phyloP scores from a whole-genome alignment of 176 grass and related monocot species.

The Typha latifolia region DNA sequence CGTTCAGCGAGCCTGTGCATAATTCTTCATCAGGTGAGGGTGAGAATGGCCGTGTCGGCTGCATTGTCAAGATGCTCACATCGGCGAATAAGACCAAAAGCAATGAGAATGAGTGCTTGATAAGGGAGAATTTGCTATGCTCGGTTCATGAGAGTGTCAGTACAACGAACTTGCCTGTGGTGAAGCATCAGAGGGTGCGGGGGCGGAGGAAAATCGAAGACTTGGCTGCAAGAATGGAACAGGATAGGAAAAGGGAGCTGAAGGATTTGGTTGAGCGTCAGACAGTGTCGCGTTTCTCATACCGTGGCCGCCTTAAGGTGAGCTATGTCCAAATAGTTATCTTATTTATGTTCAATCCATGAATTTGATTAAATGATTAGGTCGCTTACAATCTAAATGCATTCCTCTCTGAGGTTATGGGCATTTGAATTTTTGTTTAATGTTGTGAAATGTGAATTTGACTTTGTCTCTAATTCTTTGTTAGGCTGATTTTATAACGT shows the following conservation, averaged over 20 bases:
- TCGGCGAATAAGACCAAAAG: background rate
- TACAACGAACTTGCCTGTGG: background rate
- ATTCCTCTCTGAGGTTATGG: too few species aligned
- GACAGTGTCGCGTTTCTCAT: slow-evolving; percentile 48
- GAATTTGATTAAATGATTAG: too few species aligned
- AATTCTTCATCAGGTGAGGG: background rate
- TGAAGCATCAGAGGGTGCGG: slow-evolving; percentile 39
- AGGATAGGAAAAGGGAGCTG: slow-evolving; percentile 58
- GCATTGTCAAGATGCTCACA: slow-evolving; percentile 47
- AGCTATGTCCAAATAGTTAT: background rate
- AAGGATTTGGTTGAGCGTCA: slow-evolving; percentile 38
- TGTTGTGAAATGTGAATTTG: too few species aligned
- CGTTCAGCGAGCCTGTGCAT: background rate
- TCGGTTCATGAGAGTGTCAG: slow-evolving; percentile 4
- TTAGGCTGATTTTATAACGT: too few species aligned
- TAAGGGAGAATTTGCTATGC: slow-evolving; percentile 1
- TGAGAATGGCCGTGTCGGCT: slow-evolving; percentile 25
- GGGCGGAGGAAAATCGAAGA: slow-evolving; percentile 60
- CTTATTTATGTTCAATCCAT: background rate
- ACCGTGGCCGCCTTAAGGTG: slow-evolving; percentile 83
- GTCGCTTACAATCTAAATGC: too few species aligned
- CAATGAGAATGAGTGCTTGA: background rate
- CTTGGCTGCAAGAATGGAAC: slow-evolving; percentile 57
- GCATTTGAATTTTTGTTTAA: too few species aligned
- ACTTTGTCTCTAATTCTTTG: too few species aligned